Base-by-base conservation (phyloP, 2,329 filamentous ascomycete species). In the Trichoderma cornu-damae region DNA sequence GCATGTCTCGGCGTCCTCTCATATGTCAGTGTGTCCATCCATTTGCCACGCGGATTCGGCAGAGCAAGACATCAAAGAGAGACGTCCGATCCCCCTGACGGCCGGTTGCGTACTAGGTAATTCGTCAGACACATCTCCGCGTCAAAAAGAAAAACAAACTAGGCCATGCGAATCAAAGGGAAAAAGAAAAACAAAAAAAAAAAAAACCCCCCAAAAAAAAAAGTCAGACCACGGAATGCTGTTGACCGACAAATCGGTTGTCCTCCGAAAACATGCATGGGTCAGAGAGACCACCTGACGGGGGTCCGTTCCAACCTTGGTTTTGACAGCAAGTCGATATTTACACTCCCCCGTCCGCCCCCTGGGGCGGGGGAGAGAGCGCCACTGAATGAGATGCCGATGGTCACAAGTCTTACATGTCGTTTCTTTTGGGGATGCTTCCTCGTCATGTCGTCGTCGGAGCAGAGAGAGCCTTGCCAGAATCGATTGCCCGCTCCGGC, bases 81-180 rank as follows among this genome's bases (percentile, higher is more conserved):
- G 51, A 55, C 42, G 16, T 47, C 51, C 51, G 51, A 55, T 47
- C 9, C 51, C 51, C 51, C 51, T 55, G 51, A 55, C 32, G n/a
- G n/a, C n/a, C n/a, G n/a, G n/a, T n/a, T n/a, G n/a, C n/a, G n/a
- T n/a, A n/a, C n/a, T n/a, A n/a, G n/a, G n/a, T n/a, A n/a, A n/a
- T n/a, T n/a, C n/a, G 42, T 52, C 51, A 35, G 50, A 35, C 22
- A 30, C 51, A 11, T 28, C 42, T 18, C 20, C 16, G 14, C 30
- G 20, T 16, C 30, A 16, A 24, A n/a, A n/a, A n/a, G n/a, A n/a
- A n/a, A n/a, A n/a, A n/a, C n/a, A n/a, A 28, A 38, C 14, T 16
- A n/a, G 14, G 14, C 35, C 35, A 20, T 22, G 24, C 18, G 22
- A 32, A 38, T 35, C 32, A 20, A 32, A 38, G 16, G 7, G 9